These are phyloP conservation scores for Fomitopsis pulvina DNA, from an alignment of 768 basidiomycete species.

Conservation along the genomic window DNA sequence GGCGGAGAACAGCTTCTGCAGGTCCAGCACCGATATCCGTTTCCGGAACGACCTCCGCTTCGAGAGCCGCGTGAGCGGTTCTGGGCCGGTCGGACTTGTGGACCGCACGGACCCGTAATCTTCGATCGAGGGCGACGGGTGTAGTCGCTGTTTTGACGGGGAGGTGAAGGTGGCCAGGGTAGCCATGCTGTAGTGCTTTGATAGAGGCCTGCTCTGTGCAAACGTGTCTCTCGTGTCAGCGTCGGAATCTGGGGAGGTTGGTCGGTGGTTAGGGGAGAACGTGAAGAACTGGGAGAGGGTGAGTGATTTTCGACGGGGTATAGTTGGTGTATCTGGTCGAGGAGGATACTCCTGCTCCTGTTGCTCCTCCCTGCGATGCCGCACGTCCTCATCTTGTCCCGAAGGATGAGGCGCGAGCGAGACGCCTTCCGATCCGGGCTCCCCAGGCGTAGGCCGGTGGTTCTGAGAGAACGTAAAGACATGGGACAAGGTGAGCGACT, in stretches of 20 bases:
- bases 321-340: constrained; percentile 15
- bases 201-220: background rate
- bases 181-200: background rate
- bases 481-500: constrained; percentile 22
- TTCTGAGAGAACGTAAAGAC: constrained; percentile 19
- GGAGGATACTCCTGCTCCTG: constrained; percentile 9
- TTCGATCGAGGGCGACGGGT: constrained; percentile 15
- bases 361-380: background rate
- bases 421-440: constrained; percentile 8
- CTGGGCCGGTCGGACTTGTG: background rate
- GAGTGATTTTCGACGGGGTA: constrained; percentile 19
- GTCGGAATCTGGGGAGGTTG: constrained; percentile 8
- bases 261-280: constrained; percentile 8
- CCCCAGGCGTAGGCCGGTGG: constrained; percentile 8
- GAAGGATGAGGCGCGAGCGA: constrained; percentile 4
- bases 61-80: constrained; percentile 15
- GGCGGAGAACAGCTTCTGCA: constrained; percentile 25
- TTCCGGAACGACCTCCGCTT: constrained; percentile 22
- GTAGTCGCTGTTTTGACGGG: constrained; percentile 1
- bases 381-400: constrained; percentile 1
- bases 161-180: background rate
- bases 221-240: background rate
- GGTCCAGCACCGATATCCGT: constrained; percentile 27
- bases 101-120: constrained; percentile 11
- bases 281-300: constrained; percentile 25